Evolutionary conservation across 192 early-diverging fungal genomes (phyloP).

Genomic region (Podila minutissima): DNA sequence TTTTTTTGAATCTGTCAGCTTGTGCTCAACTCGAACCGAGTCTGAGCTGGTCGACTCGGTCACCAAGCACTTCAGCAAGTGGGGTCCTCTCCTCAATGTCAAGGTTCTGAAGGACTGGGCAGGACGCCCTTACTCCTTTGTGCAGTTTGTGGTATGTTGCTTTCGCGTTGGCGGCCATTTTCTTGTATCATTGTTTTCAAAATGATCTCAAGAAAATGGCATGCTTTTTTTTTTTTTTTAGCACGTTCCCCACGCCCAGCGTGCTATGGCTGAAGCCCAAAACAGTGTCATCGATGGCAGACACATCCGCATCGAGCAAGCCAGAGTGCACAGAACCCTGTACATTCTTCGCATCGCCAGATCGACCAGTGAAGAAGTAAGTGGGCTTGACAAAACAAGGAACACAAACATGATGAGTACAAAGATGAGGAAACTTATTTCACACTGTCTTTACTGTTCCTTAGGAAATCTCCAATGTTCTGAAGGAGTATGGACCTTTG

Average conservation of each 20-base stretch:
- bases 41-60: conserved; percentile 63
- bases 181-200: background rate
- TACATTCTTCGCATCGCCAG: conserved; percentile 62
- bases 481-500: conserved; percentile 66
- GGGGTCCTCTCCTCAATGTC: conserved; percentile 72
- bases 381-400: background rate
- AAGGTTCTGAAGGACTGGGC: conserved; percentile 82
- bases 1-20: conserved; percentile 41
- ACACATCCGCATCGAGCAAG: conserved; percentile 79
- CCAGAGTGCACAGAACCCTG: conserved; percentile 79
- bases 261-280: conserved; percentile 70
- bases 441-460: background rate
- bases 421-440: background rate
- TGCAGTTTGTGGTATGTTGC: conserved; percentile 71
- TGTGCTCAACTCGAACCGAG: conserved; percentile 63
- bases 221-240: no score
- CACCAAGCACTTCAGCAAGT: conserved; percentile 66
- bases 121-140: conserved; percentile 79
- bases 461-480: conserved; percentile 50
- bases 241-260: conserved; percentile 63
- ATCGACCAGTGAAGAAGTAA: conserved; percentile 56
- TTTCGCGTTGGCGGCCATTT: no score
- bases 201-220: background rate
- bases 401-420: background rate
- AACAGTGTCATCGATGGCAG: conserved; percentile 74